These are phyloP conservation scores for Rubia balearica DNA, from an alignment of 305 asterid genomes.

Conservation along the genomic window DNA sequence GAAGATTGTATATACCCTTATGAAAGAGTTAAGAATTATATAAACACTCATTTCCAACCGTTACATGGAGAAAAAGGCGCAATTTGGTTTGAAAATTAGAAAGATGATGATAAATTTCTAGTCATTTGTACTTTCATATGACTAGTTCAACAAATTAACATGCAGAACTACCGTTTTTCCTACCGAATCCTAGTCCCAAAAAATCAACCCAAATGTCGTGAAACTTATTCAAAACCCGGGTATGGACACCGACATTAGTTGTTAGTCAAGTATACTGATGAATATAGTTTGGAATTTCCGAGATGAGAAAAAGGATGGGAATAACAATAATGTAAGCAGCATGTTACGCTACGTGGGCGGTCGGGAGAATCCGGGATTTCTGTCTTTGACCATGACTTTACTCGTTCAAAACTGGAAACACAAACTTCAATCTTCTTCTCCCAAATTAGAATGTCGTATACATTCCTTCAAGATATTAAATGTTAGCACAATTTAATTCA, in stretches of 20 bases:
- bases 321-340: not conserved
- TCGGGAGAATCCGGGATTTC: not conserved
- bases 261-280: not conserved
- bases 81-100: too few relatives aligned
- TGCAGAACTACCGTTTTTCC: not conserved
- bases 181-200: not conserved
- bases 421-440: not conserved
- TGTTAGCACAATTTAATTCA: too few relatives aligned
- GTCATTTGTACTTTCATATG: too few relatives aligned
- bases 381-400: not conserved
- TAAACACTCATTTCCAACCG: too few relatives aligned
- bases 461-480: too few relatives aligned
- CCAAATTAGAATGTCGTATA: not conserved
- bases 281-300: not conserved
- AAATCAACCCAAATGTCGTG: not conserved
- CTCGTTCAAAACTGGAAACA: not conserved
- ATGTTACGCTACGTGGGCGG: slow-evolving; percentile 2
- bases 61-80: too few relatives aligned
- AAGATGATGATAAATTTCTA: too few relatives aligned
- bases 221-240: not conserved
- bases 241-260: not conserved
- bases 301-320: not conserved
- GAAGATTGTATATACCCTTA: too few relatives aligned
- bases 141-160: not conserved
- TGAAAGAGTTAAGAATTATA: too few relatives aligned